Percentiles rank a stretch among this genome's conserved stretches.
Conservation (phyloP, 257 asterid genomes). For the Solanum ossicruentum region DNA sequence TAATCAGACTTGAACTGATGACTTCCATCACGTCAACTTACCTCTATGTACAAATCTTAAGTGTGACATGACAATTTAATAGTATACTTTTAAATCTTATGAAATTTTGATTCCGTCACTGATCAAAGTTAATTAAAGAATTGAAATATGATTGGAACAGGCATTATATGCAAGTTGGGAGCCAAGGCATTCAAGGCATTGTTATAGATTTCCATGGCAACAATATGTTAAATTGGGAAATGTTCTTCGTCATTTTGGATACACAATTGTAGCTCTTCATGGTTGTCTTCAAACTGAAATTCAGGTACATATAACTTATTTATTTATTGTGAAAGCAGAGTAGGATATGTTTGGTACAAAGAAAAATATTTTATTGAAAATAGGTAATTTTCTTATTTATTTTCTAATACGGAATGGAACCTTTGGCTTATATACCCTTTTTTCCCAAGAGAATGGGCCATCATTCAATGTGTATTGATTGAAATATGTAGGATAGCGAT, state of each 20-base stretch:
- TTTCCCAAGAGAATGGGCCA: too few relatives aligned
- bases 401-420: not conserved
- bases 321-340: not conserved
- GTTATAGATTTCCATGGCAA: conserved; percentile 72
- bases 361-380: not conserved
- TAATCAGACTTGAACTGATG: too few relatives aligned
- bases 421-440: too few relatives aligned
- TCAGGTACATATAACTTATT: conserved; percentile 32
- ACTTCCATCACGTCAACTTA: too few relatives aligned
- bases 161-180: conserved; percentile 97
- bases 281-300: conserved; percentile 89
- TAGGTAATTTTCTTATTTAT: not conserved
- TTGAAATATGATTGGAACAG: conserved; percentile 7
- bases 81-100: not conserved
- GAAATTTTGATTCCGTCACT: not conserved
- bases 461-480: too few relatives aligned
- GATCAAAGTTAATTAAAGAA: too few relatives aligned
- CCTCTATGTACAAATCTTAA: too few relatives aligned
- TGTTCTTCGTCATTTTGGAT: conserved; percentile 88
- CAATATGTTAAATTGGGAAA: conserved; percentile 78
- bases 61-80: too few relatives aligned
- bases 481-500: too few relatives aligned
- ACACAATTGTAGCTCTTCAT: conserved; percentile 83
- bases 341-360: not conserved
- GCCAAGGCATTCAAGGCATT: conserved; percentile 81